phyloP scores from a whole-genome alignment of 2,329 filamentous ascomycete genomes.

The Colletotrichum siamense region DNA sequence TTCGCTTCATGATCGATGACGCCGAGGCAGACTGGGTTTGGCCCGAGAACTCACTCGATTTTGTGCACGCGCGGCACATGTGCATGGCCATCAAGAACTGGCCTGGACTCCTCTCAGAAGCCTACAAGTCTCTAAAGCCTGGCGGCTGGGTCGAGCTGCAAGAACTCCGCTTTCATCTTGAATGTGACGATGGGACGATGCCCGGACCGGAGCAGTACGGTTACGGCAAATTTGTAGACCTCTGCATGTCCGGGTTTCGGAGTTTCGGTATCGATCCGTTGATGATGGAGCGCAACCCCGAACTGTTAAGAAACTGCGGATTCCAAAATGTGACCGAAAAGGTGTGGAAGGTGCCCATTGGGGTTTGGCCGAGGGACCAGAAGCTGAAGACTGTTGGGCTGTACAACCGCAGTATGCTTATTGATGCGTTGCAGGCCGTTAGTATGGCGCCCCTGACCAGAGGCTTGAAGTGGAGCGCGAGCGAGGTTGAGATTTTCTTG shows the following conservation, averaged over 20 bases:
- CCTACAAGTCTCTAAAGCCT: slow-evolving; percentile 39
- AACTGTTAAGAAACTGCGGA: slow-evolving; percentile 45
- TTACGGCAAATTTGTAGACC: slow-evolving; percentile 59
- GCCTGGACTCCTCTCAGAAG: slow-evolving; percentile 34
- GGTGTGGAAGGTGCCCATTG: slow-evolving; percentile 26
- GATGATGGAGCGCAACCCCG: slow-evolving; percentile 55
- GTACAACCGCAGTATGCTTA: slow-evolving; percentile 25
- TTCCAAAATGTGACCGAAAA: slow-evolving; percentile 25
- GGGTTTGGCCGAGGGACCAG: slow-evolving; percentile 24
- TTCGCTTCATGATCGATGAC: slow-evolving; percentile 41
- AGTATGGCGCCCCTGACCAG: slow-evolving; percentile 46
- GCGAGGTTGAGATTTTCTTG: slow-evolving; percentile 44
- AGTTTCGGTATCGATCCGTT: slow-evolving; percentile 54
- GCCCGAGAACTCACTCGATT: slow-evolving; percentile 26
- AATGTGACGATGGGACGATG: slow-evolving; percentile 39
- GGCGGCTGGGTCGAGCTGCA: slow-evolving; percentile 53
- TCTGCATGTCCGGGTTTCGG: slow-evolving; percentile 48
- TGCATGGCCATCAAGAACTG: slow-evolving; percentile 39
- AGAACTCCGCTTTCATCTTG: slow-evolving; percentile 45
- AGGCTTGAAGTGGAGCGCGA: slow-evolving; percentile 40
- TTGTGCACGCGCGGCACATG: slow-evolving; percentile 42
- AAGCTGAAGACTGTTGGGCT: slow-evolving; percentile 22
- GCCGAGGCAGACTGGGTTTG: slow-evolving; percentile 35
- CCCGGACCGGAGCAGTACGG: slow-evolving; percentile 44
- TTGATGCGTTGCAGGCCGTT: slow-evolving; percentile 10